Evolutionary conservation across 139 green algal genomes (phyloP).

Genomic region (Chlamydomonas asymmetrica): DNA sequence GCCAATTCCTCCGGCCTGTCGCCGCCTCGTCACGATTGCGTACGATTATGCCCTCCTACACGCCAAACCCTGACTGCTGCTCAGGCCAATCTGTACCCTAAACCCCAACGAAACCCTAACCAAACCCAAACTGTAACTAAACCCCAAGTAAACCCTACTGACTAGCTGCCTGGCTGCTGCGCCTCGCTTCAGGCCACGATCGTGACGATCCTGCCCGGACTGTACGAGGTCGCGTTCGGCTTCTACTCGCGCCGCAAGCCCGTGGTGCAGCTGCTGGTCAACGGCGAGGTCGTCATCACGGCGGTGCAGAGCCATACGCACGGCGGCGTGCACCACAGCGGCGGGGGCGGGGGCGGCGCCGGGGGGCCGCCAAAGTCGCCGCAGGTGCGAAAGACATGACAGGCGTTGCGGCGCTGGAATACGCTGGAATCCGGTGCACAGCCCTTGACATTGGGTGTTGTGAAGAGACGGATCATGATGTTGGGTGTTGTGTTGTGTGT

Average conservation of each 20-base stretch:
- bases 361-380: background rate
- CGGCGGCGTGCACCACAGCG: background rate
- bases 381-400: background rate
- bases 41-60: too few species aligned
- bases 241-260: constrained; percentile 51
- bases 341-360: background rate
- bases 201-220: constrained; percentile 25
- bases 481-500: too few species aligned
- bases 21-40: too few species aligned
- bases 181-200: constrained; percentile 26
- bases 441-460: too few species aligned
- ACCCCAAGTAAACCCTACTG: too few species aligned
- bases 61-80: too few species aligned
- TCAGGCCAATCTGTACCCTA: too few species aligned
- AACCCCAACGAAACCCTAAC: too few species aligned
- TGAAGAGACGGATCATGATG: too few species aligned
- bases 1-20: too few species aligned
- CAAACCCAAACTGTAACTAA: too few species aligned
- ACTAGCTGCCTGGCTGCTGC: background rate
- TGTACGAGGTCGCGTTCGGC: constrained; percentile 59
- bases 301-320: background rate
- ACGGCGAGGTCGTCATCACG: constrained; percentile 26
- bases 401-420: constrained; percentile 18
- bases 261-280: constrained; percentile 50
- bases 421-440: too few species aligned